Percentiles rank a stretch among this genome's conserved stretches.
These are phyloP conservation scores for Chytriomyces sp. DNA, from an alignment of 192 early-diverging fungal species.

Conservation along the genomic window DNA sequence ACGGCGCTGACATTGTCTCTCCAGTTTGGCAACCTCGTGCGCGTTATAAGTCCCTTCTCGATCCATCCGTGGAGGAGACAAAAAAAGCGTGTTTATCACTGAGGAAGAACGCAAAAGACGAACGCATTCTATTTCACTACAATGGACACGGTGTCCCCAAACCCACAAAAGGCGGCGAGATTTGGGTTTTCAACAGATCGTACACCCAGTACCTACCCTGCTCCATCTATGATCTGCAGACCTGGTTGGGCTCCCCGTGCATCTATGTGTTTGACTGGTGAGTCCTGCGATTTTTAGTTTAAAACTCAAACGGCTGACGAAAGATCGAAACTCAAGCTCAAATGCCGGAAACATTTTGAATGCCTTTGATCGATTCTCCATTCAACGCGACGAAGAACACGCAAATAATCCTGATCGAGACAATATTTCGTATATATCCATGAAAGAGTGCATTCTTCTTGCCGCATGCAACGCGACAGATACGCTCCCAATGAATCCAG, in stretches of 20 bases:
- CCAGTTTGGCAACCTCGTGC: conserved; percentile 79
- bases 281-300: conserved; percentile 17
- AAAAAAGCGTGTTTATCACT: conserved; percentile 84
- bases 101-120: conserved; percentile 86
- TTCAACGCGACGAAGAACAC: conserved; percentile 78
- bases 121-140: conserved; percentile 95
- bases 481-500: conserved; percentile 88
- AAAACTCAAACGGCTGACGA: too few relatives aligned
- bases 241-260: conserved; percentile 92
- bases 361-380: conserved; percentile 88
- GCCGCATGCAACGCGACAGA: conserved; percentile 88
- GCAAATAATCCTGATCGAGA: conserved; percentile 3
- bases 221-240: conserved; percentile 87
- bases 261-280: conserved; percentile 98
- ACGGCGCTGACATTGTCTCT: neutral
- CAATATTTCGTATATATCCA: conserved; percentile 40
- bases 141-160: conserved; percentile 98
- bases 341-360: conserved; percentile 87
- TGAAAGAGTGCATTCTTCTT: conserved; percentile 88
- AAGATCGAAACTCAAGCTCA: conserved; percentile 46
- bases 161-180: conserved; percentile 91
- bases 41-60: conserved; percentile 79
- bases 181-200: conserved; percentile 98
- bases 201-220: conserved; percentile 99
- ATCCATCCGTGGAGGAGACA: conserved; percentile 92